These are phyloP conservation scores for Nemania diffusa DNA, from an alignment of 2,329 filamentous ascomycete genomes.

Conservation along the genomic window DNA sequence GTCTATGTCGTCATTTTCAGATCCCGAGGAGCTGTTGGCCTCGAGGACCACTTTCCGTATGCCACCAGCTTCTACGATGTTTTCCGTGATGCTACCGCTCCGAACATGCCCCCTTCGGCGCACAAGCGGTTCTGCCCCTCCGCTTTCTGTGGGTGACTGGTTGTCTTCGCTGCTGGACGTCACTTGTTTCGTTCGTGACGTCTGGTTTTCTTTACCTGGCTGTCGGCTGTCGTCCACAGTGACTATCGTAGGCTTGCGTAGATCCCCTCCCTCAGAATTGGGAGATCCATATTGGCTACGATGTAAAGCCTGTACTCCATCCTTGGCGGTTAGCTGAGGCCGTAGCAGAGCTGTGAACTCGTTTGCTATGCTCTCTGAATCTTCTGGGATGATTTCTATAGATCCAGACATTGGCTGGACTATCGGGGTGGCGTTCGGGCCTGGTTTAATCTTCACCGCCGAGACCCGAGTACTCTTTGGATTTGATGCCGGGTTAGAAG, in stretches of 20 bases:
- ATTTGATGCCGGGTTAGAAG: slow-evolving; percentile 73
- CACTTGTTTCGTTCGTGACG: slow-evolving; percentile 34
- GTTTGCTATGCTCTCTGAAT: slow-evolving; percentile 44
- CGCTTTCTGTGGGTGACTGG: slow-evolving; percentile 40
- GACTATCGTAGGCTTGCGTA: slow-evolving; percentile 35
- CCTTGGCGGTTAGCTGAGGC: slow-evolving; percentile 68
- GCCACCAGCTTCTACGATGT: slow-evolving; percentile 76
- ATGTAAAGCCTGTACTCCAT: slow-evolving; percentile 71
- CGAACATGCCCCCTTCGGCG: slow-evolving; percentile 60
- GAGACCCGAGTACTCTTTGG: slow-evolving; percentile 70
- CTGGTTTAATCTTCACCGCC: slow-evolving; percentile 74
- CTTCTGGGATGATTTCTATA: slow-evolving; percentile 38
- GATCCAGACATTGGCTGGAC: slow-evolving; percentile 41
- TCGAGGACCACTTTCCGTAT: slow-evolving; percentile 79
- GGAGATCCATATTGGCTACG: slow-evolving; percentile 62
- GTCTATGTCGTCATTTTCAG: slow-evolving; percentile 34
- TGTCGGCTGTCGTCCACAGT: slow-evolving; percentile 30
- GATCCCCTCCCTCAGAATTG: slow-evolving; percentile 31
- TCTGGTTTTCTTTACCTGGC: slow-evolving; percentile 34
- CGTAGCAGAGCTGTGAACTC: slow-evolving; percentile 58
- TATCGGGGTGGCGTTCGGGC: slow-evolving; percentile 35
- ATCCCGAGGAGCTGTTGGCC: slow-evolving; percentile 65
- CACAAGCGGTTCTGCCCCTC: slow-evolving; percentile 34
- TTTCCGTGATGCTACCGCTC: slow-evolving; percentile 81
- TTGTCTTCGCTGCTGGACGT: slow-evolving; percentile 36